These are phyloP conservation scores for Rosa multiflora DNA, from an alignment of 306 rosid species.

Conservation along the genomic window DNA sequence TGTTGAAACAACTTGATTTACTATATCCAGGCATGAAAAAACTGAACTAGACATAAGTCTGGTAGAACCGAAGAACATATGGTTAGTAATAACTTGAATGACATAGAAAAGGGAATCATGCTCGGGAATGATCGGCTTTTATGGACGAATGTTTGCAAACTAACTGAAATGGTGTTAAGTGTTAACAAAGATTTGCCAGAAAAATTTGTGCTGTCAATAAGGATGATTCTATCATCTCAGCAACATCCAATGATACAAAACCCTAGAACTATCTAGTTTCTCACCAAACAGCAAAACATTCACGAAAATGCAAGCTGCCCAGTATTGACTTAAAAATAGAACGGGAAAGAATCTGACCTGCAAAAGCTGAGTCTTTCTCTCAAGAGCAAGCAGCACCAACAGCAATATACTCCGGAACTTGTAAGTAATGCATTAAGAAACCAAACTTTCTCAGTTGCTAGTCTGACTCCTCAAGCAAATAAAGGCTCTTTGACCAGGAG, in stretches of 20 bases:
- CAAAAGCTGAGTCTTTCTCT: constrained; percentile 7
- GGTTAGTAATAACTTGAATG: background rate
- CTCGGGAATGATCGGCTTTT: background rate
- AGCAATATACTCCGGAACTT: constrained; percentile 17
- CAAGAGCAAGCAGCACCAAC: constrained; percentile 6
- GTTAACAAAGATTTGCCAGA: background rate
- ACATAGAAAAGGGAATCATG: background rate
- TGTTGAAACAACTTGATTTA: no score
- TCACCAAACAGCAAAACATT: constrained; percentile 5
- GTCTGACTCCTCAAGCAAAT: constrained; percentile 45
- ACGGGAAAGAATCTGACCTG: constrained; percentile 23
- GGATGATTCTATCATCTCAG: background rate
- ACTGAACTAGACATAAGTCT: no score
- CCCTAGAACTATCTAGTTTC: background rate
- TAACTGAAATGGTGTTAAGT: background rate
- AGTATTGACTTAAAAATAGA: background rate
- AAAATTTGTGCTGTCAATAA: background rate
- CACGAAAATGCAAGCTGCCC: background rate
- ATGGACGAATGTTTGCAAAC: background rate
- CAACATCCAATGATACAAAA: background rate
- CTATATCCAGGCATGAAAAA: no score
- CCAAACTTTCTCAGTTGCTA: constrained; percentile 14
- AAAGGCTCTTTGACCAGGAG: constrained; percentile 85
- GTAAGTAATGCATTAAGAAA: constrained; percentile 10
- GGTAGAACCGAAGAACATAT: background rate